Conservation (phyloP, 1,139 yeast genomes). For the Suhomyces kunorum region DNA sequence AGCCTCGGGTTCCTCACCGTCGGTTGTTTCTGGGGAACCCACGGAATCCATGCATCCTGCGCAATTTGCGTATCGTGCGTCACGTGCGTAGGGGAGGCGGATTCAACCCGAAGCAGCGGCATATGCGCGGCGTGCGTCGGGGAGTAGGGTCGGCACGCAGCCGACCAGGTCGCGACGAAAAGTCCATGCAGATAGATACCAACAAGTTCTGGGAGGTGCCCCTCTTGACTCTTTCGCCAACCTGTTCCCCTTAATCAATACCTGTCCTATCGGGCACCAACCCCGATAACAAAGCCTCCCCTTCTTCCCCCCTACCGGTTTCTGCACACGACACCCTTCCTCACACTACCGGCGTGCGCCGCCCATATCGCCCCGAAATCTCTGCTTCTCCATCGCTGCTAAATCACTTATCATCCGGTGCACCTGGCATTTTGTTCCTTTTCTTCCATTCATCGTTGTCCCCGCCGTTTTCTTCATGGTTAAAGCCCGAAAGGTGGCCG, state of each 20-base stretch:
- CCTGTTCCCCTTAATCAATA: background rate
- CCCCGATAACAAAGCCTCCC: background rate
- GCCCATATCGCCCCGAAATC: conserved; percentile 5
- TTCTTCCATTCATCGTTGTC: conserved; percentile 1
- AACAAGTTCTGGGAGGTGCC: too few relatives aligned
- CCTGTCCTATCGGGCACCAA: background rate
- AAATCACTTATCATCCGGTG: background rate
- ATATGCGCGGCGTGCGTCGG: background rate
- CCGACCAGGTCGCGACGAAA: too few relatives aligned
- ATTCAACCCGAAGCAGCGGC: too few relatives aligned
- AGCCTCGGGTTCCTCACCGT: too few relatives aligned
- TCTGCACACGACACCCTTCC: conserved; percentile 3
- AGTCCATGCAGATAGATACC: too few relatives aligned
- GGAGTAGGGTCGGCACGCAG: background rate
- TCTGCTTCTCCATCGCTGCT: background rate
- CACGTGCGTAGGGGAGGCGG: too few relatives aligned
- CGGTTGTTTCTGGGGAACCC: background rate
- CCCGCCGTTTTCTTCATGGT: conserved; percentile 25
- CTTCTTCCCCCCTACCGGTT: background rate
- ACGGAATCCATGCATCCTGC: background rate
- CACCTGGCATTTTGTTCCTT: background rate
- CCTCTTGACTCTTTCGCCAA: too few relatives aligned
- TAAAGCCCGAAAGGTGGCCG: conserved; percentile 76
- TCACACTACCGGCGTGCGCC: background rate
- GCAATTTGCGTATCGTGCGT: background rate